Conservation (phyloP, 202 grass and related monocot species). For the Panicum hallii region DNA sequence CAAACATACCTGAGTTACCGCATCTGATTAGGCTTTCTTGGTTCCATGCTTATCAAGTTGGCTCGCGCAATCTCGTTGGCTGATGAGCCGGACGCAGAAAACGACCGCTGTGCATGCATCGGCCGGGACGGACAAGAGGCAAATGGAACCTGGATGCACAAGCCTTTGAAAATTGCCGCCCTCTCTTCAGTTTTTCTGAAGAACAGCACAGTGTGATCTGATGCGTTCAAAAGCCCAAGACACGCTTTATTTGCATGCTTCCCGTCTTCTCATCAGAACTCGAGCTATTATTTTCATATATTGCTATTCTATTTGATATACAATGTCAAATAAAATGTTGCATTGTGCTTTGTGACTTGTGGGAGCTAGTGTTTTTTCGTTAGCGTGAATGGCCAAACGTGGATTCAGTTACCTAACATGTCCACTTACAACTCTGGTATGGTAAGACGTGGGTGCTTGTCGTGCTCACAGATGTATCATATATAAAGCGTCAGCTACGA, state of each 20-base stretch:
- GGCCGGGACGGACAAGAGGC: background rate
- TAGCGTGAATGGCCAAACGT: background rate
- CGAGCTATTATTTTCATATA: too few species aligned
- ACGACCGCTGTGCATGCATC: background rate
- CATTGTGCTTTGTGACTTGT: background rate
- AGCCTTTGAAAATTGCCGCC: background rate
- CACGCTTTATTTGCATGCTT: too few species aligned
- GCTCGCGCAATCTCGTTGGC: conserved; percentile 1
- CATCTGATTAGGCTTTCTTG: conserved; percentile 16
- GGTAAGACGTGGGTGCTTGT: background rate
- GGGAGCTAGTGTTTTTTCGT: background rate
- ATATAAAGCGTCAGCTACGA: background rate
- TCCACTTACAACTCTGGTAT: background rate
- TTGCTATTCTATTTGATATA: too few species aligned
- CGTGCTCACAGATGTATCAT: background rate
- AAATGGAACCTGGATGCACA: background rate
- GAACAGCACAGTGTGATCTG: too few species aligned
- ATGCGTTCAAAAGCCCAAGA: too few species aligned
- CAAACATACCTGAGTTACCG: background rate
- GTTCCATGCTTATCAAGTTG: conserved; percentile 43
- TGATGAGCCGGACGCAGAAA: background rate
- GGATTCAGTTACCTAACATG: background rate
- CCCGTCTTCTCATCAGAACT: too few species aligned
- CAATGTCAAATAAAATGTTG: too few species aligned
- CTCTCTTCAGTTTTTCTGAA: background rate